phyloP scores from a whole-genome alignment of 768 basidiomycete genomes.

The Cyclocybe cylindracea region DNA sequence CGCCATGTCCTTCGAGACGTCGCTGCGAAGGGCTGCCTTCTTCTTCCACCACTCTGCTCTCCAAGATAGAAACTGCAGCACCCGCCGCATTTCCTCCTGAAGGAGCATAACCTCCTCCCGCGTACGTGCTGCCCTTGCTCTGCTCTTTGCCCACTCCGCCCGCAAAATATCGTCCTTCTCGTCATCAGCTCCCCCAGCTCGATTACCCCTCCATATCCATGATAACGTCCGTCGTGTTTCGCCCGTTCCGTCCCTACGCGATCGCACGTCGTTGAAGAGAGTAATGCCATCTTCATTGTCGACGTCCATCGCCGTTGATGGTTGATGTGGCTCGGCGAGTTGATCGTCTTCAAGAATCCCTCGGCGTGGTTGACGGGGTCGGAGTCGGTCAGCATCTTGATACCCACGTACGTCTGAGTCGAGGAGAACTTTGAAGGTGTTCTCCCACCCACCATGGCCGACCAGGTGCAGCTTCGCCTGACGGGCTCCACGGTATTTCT shows the following conservation, averaged over 20 bases:
- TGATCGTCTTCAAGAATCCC: conserved; percentile 7
- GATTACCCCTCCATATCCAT: conserved; percentile 4
- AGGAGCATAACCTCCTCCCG: conserved; percentile 1
- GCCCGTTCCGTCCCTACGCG: background rate
- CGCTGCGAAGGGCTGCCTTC: too few relatives aligned
- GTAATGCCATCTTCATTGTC: background rate
- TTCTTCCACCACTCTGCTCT: background rate
- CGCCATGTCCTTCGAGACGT: too few relatives aligned
- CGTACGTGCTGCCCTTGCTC: background rate
- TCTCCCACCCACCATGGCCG: conserved; percentile 17
- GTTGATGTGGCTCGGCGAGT: background rate
- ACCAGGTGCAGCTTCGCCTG: conserved; percentile 8
- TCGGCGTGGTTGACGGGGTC: background rate
- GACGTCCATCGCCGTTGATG: too few relatives aligned
- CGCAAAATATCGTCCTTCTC: background rate
- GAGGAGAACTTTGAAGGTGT: conserved; percentile 1
- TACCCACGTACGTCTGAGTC: conserved; percentile 16
- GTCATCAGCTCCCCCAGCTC: background rate
- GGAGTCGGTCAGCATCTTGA: conserved; percentile 6
- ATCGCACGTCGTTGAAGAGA: background rate
- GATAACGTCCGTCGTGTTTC: too few relatives aligned
- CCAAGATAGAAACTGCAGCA: background rate
- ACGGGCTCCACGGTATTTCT: conserved; percentile 17
- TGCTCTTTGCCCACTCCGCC: conserved; percentile 1
- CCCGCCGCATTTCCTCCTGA: background rate